phyloP scores from a whole-genome alignment of 2,329 filamentous ascomycete species.

The Xylaria sp. region DNA sequence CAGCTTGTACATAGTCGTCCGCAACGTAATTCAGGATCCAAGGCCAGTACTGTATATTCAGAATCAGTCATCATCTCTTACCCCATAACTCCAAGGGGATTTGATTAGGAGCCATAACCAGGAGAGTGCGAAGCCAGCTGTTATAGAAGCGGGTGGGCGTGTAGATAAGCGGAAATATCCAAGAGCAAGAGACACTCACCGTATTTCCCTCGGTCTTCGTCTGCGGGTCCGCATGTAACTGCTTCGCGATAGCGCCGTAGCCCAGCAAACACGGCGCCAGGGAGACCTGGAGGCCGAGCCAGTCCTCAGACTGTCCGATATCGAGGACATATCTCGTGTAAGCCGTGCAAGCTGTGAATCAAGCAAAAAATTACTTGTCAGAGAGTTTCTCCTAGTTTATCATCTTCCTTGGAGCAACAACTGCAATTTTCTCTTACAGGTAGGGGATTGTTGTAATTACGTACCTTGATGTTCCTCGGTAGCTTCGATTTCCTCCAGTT shows the following conservation, averaged over 20 bases:
- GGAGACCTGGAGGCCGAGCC: conserved; percentile 85
- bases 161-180: background rate
- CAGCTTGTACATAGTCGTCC: conserved; percentile 80
- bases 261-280: conserved; percentile 91
- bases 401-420: background rate
- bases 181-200: conserved; percentile 7
- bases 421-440: background rate
- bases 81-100: background rate
- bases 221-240: conserved; percentile 72
- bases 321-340: conserved; percentile 90
- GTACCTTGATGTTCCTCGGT: conserved; percentile 80
- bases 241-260: conserved; percentile 81
- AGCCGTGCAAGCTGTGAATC: conserved; percentile 61
- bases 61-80: conserved; percentile 9
- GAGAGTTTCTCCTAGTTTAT: background rate
- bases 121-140: background rate
- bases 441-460: conserved; percentile 15
- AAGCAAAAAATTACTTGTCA: background rate
- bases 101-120: background rate
- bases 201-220: conserved; percentile 73
- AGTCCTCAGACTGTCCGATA: conserved; percentile 87
- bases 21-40: conserved; percentile 93
- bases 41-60: conserved; percentile 72
- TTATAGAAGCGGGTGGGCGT: background rate
- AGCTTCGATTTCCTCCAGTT: conserved; percentile 75